Evolutionary conservation across 2,329 filamentous ascomycete species (phyloP), one percentile per base, ranked within the genome.

Genomic region (Aphanoascus verrucosus): DNA sequence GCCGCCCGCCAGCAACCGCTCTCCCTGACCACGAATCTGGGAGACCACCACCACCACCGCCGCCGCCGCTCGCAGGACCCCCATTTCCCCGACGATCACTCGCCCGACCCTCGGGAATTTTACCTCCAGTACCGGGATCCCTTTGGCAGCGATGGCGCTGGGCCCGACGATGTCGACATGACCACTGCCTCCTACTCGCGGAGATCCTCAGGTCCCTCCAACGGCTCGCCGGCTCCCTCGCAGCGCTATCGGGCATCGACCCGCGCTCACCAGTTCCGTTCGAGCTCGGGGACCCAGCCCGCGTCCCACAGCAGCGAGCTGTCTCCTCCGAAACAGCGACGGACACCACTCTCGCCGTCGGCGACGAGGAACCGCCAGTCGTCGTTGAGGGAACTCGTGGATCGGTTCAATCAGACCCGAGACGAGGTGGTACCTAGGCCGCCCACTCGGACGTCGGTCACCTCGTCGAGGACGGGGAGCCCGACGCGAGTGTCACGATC

Each of bases 331-430:
- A 59, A 35, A 54, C 63, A 55, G 56, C 53, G 42, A 56, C 63
- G 51, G 49, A 56, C 40, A 43, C 58, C 35, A 52, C 54, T 43
- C 40, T 53, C 37, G 23, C 59, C 53, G 20, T 52, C 61, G 28
- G 55, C 57, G 20, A 54, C 56, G 31, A 64, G 65, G 62, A 69
- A 60, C 58, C 69, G 71, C 59, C 77, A 84, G 59, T 76, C 82
- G n/a, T 90, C 84, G 56, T 85, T 93, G 60, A 88, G 84, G 69
- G 86, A 93, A 64, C 74, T 93, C 57, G 83, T 86, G 62, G 87
- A 84, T 68, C 83, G 80, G 52, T 93, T 91, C 70, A 86, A 91
- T 67, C 81, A 83, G 63, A 81, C 76, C 60, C 72, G 63, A 34
- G 73, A 75, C 57, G 68, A 72, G 56, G 61, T 71, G 47, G 70